phyloP scores from a whole-genome alignment of 208 protist species.

The Leishmania major region DNA sequence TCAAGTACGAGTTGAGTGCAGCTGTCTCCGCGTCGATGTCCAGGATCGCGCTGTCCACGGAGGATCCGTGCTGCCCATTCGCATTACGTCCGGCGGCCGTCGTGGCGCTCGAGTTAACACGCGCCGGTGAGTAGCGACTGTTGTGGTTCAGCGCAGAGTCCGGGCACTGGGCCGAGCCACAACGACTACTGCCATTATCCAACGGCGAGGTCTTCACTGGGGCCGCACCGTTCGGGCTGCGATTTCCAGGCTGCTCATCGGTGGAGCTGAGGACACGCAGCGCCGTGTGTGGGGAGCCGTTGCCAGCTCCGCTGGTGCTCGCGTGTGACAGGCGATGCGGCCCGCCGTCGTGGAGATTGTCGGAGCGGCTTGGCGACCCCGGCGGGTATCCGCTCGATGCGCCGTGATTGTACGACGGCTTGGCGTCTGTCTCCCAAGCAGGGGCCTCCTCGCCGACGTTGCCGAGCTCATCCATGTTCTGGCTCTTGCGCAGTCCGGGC shows the following conservation, averaged over 20 bases:
- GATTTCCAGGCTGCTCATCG: not conserved
- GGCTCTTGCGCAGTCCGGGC: constrained; percentile 4
- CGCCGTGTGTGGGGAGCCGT: constrained; percentile 5
- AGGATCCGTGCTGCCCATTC: constrained; percentile 3
- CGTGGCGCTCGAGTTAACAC: not conserved
- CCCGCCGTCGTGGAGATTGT: not conserved
- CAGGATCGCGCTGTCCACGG: not conserved
- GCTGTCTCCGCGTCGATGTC: constrained; percentile 21
- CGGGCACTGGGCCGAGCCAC: not conserved
- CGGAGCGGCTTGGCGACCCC: not conserved
- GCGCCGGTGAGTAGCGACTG: constrained; percentile 28
- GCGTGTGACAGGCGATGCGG: not conserved
- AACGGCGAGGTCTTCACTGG: not conserved
- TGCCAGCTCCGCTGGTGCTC: not conserved
- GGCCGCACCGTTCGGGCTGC: not conserved
- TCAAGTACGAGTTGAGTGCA: constrained; percentile 41
- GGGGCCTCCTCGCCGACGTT: constrained; percentile 11
- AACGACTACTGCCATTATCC: not conserved
- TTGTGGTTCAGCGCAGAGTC: constrained; percentile 19
- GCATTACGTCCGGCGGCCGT: not conserved
- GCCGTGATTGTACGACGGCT: not conserved
- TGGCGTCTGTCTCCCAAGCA: not conserved
- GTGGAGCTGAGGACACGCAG: constrained; percentile 11
- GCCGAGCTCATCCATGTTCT: constrained; percentile 20
- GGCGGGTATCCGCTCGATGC: not conserved